Evolutionary conservation across 2,329 filamentous ascomycete species (phyloP), one percentile per base, ranked within the genome.

Genomic region (Emmonsiellopsis sp.): DNA sequence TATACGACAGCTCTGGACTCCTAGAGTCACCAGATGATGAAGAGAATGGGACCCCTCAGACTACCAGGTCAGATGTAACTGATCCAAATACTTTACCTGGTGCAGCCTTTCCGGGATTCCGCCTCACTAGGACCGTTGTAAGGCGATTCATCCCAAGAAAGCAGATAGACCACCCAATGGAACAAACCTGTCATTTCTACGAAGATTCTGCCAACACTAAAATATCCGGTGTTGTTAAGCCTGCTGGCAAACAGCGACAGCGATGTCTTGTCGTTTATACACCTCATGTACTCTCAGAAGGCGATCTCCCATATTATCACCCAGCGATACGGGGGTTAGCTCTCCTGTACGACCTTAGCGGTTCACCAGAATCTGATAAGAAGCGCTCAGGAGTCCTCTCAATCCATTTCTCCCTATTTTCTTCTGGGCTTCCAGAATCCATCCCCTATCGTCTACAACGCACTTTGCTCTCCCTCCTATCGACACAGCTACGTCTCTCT

Each of bases 221-320:
- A 40, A 69, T 71, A 33, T 79, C 77, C 36, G 13, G 49, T 14
- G 36, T 4, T 33, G 21, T 27, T 27, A 27, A 27, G 5, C 21
- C 21, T 27, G 17, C 21, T 7, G 11, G 36, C 17, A 14, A 32
- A 17, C 21, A 14, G 11, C 14, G 7, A 27, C 45, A 60, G 8
- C 59, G 60, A 2, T 56, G 62, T 34, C 70, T 92, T 51, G 81
- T 95, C 13, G 68, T 94, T 36, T 95, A 94, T 66, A 76, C 87
- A 5, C 89, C 92, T 6, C 90, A 95, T 68, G 76, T 82, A 7
- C 67, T 76, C 34, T 72, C 73, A 1, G 72, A 78, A 9, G 75
- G 79, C 11, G 79, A 85, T 2, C 78, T 93, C 56, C 92, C 92
- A 1, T 95, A 87, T 70, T 97, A 96, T 69, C 91, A 96, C 65